Evolutionary conservation across 345 rosid genomes (phyloP).

Genomic region (Ceriops tagal): DNA sequence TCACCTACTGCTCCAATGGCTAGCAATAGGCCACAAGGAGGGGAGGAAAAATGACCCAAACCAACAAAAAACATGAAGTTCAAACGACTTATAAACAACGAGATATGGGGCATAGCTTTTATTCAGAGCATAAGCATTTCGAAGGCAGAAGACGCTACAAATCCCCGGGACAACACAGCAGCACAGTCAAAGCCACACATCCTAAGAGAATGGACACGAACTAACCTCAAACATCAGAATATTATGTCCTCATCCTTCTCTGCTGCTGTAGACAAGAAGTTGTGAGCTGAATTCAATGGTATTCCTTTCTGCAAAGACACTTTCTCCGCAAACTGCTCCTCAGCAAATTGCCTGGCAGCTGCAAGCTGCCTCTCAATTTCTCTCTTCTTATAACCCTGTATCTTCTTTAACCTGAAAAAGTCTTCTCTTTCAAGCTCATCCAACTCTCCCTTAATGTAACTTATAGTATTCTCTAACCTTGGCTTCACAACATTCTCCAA

Average conservation of each 20-base stretch:
- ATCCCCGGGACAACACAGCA: constrained; percentile 4
- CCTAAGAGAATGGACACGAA: constrained; percentile 11
- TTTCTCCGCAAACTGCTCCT: constrained; percentile 60
- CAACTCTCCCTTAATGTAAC: constrained; percentile 79
- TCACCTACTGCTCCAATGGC: no score
- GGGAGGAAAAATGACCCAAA: no score
- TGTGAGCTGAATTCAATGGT: constrained; percentile 57
- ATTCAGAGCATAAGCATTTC: constrained; percentile 12
- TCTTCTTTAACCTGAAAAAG: constrained; percentile 90
- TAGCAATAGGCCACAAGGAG: no score
- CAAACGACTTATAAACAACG: constrained; percentile 22
- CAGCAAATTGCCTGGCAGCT: constrained; percentile 54
- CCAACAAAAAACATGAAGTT: not conserved
- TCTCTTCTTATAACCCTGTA: constrained; percentile 78
- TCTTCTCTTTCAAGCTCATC: constrained; percentile 95
- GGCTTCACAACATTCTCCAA: constrained; percentile 93
- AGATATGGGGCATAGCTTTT: constrained; percentile 17
- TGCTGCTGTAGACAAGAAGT: constrained; percentile 47
- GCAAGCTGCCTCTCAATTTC: constrained; percentile 56
- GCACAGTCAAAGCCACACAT: constrained; percentile 19
- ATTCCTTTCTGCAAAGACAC: constrained; percentile 72
- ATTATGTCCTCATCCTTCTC: constrained; percentile 79
- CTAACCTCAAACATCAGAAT: constrained; percentile 45
- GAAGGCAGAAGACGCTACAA: constrained; percentile 8
- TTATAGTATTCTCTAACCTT: constrained; percentile 77